Evolutionary conservation across 371 early-diverging fungal species (phyloP), one percentile per base, ranked within the genome.

Genomic region (Basidiobolus meristosporus): DNA sequence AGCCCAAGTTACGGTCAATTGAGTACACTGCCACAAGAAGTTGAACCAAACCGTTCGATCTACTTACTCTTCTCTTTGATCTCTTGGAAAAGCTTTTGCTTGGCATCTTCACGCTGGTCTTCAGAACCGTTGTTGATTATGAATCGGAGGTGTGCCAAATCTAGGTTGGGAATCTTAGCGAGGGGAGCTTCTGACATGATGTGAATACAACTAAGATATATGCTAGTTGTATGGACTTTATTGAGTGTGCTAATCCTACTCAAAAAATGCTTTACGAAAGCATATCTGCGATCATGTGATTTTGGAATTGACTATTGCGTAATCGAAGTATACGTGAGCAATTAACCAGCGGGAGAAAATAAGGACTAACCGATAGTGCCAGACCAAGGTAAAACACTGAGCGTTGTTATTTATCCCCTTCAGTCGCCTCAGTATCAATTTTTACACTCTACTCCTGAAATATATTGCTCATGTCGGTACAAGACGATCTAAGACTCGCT

Each of bases 101-200:
- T 71, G 35, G 69, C 67, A 12, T 70, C 76, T 35, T 60, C 57
- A 30, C 54, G 50, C 30, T 67, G 64, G 18, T 54, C 55, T 15
- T 47, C 52, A 36, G 77, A 79, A n/a, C 75, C 77, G 43, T 69
- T 64, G 42, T 54, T 62, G 36, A 79, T 55, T 35, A 82, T 57
- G 57, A 85, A 85, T 17, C 70, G 65, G 43, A 73, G 63, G 46
- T 84, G 78, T 51, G 80, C 63, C 36, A 69, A 63, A 37, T 70
- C 65, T 31, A 84, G 68, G 59, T 82, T 71, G 47, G 90, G 90
- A 50, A 85, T 78, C 61, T 73, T 63, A 17, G 77, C 63, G 32
- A 77, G 59, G 43, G 65, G 61, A 44, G 70, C 68, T 36, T 70
- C 71, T 28, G 57, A 48, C 62, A 59, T 62, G 45, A 40, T 48